phyloP scores from a whole-genome alignment of 306 rosid genomes.

The Lathyrus aphaca region DNA sequence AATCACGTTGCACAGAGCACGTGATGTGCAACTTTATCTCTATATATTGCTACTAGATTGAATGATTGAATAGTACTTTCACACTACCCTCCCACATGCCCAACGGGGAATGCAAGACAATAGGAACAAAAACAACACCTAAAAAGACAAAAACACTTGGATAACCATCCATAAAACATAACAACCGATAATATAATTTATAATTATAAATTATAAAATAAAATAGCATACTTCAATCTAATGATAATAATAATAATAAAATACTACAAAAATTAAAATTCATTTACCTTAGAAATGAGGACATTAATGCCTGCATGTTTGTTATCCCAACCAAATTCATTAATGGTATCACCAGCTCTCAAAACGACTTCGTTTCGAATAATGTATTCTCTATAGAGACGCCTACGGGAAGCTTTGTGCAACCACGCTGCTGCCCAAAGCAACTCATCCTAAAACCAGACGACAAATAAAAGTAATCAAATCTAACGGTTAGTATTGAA shows the following conservation, averaged over 20 bases:
- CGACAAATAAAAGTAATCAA: not conserved
- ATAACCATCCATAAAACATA: conserved; percentile 20
- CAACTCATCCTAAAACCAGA: conserved; percentile 66
- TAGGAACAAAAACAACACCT: conserved; percentile 44
- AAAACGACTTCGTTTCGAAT: conserved; percentile 83
- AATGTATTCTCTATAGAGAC: conserved; percentile 86
- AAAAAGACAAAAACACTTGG: conserved; percentile 47
- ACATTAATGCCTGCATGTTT: conserved; percentile 98
- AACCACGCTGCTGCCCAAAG: conserved; percentile 99
- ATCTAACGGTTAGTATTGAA: conserved; percentile 47
- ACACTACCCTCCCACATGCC: conserved; percentile 53
- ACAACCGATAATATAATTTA: not conserved
- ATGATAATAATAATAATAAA: not conserved
- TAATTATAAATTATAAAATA: not conserved
- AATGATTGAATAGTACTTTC: conserved; percentile 27
- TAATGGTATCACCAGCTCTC: conserved; percentile 93
- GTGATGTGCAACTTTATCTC: conserved; percentile 52
- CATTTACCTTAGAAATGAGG: conserved; percentile 81
- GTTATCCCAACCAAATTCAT: conserved; percentile 99
- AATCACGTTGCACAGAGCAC: conserved; percentile 46
- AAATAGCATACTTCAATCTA: conserved; percentile 5
- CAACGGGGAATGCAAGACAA: conserved; percentile 44
- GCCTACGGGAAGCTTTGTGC: conserved; percentile 92
- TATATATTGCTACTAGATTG: conserved; percentile 40
- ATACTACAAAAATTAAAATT: not conserved